Percentiles rank a stretch among this genome's conserved stretches.
These are phyloP conservation scores for Sporothrix curviconia DNA, from an alignment of 2,329 filamentous ascomycete species.

Conservation along the genomic window DNA sequence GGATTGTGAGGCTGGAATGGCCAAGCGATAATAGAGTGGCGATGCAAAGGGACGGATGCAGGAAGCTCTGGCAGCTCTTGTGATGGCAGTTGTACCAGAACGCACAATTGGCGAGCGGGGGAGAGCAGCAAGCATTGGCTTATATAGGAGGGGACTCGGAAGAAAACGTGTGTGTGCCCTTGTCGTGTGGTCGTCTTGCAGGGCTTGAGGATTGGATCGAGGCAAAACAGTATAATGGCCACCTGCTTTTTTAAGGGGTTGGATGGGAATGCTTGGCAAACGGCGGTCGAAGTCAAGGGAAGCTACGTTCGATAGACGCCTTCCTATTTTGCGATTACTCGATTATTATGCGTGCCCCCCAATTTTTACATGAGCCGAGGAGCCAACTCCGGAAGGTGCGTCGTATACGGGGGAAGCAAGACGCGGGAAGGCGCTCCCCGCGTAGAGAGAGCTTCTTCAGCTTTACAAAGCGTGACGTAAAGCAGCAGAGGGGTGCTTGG, in stretches of 20 bases:
- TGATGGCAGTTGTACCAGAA: not conserved
- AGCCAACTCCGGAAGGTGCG: too few relatives aligned
- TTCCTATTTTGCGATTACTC: not conserved
- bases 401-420: too few relatives aligned
- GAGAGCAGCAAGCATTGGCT: slow-evolving; percentile 12
- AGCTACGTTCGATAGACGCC: not conserved
- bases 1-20: not conserved
- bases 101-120: slow-evolving; percentile 13
- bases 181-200: too few relatives aligned
- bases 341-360: not conserved
- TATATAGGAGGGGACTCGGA: too few relatives aligned
- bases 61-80: not conserved
- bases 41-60: not conserved
- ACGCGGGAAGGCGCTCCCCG: too few relatives aligned
- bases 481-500: not conserved
- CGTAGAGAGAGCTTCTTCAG: too few relatives aligned
- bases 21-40: not conserved
- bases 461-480: slow-evolving; percentile 21
- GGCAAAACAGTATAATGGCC: too few relatives aligned
- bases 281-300: not conserved
- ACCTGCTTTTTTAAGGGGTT: too few relatives aligned
- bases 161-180: too few relatives aligned
- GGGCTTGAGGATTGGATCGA: too few relatives aligned
- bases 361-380: slow-evolving; percentile 13
- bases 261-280: not conserved